These are phyloP conservation scores for Aureobasidium sp. DNA, from an alignment of 2,329 filamentous ascomycete genomes.

Conservation along the genomic window DNA sequence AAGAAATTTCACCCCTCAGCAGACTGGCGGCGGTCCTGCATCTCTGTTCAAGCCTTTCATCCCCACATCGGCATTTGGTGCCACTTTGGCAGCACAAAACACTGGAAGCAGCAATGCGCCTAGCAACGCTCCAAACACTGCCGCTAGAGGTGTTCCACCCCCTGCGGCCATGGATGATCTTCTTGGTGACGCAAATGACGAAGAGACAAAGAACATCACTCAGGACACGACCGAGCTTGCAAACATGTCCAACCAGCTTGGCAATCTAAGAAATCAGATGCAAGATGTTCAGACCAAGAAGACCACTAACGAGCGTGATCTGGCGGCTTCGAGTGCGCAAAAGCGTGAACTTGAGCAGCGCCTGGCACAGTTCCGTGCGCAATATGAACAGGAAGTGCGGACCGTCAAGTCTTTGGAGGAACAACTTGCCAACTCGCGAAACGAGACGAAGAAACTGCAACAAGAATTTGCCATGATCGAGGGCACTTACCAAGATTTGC, in stretches of 20 bases:
- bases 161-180: constrained; percentile 64
- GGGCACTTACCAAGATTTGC: constrained; percentile 70
- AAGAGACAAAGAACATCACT: constrained; percentile 79
- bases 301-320: constrained; percentile 67
- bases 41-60: constrained; percentile 79
- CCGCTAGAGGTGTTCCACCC: constrained; percentile 27
- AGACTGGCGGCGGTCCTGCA: constrained; percentile 29
- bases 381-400: constrained; percentile 91
- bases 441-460: constrained; percentile 77
- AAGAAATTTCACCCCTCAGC: constrained; percentile 16
- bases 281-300: constrained; percentile 85
- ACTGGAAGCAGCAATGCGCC: constrained; percentile 55
- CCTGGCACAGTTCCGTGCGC: constrained; percentile 72
- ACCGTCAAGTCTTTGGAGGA: constrained; percentile 80
- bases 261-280: constrained; percentile 86
- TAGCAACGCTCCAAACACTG: constrained; percentile 32
- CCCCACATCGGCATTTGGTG: constrained; percentile 86
- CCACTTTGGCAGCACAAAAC: constrained; percentile 66
- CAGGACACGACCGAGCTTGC: constrained; percentile 87
- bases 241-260: constrained; percentile 92
- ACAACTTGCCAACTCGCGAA: constrained; percentile 65
- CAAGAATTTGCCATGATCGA: constrained; percentile 79
- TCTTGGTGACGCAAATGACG: constrained; percentile 82
- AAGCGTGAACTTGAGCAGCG: constrained; percentile 91
- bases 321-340: constrained; percentile 73